Evolutionary conservation across 2,329 filamentous ascomycete genomes (phyloP).

Genomic region (Chaetoscypha palmicola): DNA sequence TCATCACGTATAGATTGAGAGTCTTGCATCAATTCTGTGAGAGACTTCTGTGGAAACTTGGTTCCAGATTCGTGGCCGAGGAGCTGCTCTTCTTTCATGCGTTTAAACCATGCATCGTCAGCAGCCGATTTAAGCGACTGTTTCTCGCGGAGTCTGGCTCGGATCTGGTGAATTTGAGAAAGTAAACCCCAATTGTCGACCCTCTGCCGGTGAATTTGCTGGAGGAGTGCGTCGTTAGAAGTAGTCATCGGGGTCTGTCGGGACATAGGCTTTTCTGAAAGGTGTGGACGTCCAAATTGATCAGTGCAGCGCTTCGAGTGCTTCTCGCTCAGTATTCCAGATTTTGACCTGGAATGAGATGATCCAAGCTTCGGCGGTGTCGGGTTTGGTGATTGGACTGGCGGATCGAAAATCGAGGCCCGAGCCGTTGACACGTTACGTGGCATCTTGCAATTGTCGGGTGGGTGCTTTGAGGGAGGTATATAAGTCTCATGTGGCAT

Average conservation of each 20-base stretch:
- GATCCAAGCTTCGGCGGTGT: background rate
- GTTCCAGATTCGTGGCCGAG: background rate
- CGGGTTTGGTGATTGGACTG: too few relatives aligned
- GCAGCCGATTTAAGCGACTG: conserved; percentile 10
- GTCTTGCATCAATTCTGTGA: conserved; percentile 4
- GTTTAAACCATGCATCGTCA: conserved; percentile 13
- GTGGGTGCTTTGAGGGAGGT: too few relatives aligned
- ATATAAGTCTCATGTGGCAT: too few relatives aligned
- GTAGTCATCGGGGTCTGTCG: conserved; percentile 1
- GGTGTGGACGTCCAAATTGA: background rate
- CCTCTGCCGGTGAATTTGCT: conserved; percentile 4
- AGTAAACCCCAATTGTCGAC: conserved; percentile 9
- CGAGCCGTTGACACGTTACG: too few relatives aligned
- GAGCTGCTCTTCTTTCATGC: background rate
- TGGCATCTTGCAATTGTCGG: too few relatives aligned
- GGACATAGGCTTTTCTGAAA: background rate
- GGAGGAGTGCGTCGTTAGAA: conserved; percentile 1
- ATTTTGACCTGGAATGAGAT: background rate
- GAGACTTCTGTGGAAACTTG: background rate
- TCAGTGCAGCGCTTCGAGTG: too few relatives aligned
- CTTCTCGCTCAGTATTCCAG: background rate
- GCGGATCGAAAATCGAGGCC: too few relatives aligned
- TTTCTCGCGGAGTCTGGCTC: conserved; percentile 7
- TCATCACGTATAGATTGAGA: conserved; percentile 15
- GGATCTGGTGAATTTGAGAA: conserved; percentile 11